phyloP scores from a whole-genome alignment of 176 grass and related monocot species.

The Tillandsia fasciculata region DNA sequence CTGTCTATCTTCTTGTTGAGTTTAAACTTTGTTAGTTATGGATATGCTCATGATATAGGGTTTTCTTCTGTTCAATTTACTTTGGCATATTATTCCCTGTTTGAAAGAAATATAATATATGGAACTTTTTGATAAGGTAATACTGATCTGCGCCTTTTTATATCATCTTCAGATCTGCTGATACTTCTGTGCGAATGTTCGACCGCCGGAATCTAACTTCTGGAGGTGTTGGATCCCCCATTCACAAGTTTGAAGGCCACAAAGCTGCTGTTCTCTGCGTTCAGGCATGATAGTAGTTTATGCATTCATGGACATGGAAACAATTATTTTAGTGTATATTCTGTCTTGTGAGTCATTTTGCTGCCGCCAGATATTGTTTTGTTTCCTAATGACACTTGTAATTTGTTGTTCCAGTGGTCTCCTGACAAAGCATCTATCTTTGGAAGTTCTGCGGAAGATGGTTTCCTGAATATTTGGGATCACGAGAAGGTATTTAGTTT shows the following conservation, averaged over 20 bases:
- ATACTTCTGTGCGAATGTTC: slow-evolving; percentile 86
- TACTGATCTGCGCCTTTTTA: neutral
- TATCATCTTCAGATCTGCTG: slow-evolving; percentile 60
- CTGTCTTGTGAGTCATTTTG: slow-evolving; percentile 1
- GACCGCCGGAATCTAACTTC: slow-evolving; percentile 73
- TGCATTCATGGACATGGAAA: neutral
- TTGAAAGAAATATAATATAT: neutral
- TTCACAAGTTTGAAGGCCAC: slow-evolving; percentile 88
- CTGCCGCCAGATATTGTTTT: neutral
- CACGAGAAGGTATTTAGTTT: slow-evolving; percentile 60
- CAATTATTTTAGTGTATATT: neutral
- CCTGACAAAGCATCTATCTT: slow-evolving; percentile 93
- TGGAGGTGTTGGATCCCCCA: slow-evolving; percentile 39
- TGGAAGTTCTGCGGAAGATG: slow-evolving; percentile 81
- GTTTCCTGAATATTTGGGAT: slow-evolving; percentile 82
- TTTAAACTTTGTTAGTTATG: neutral
- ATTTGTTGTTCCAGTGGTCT: slow-evolving; percentile 68
- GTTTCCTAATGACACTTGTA: neutral
- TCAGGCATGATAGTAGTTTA: slow-evolving; percentile 46
- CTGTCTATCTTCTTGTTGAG: neutral
- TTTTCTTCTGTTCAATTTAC: slow-evolving; percentile 7
- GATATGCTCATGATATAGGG: slow-evolving; percentile 9
- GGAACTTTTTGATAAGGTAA: too few relatives aligned
- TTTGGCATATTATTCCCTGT: neutral
- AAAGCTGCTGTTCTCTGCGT: slow-evolving; percentile 89